Base-by-base conservation (phyloP, 495 filamentous ascomycete genomes). In the Corynascus novoguineensis region DNA sequence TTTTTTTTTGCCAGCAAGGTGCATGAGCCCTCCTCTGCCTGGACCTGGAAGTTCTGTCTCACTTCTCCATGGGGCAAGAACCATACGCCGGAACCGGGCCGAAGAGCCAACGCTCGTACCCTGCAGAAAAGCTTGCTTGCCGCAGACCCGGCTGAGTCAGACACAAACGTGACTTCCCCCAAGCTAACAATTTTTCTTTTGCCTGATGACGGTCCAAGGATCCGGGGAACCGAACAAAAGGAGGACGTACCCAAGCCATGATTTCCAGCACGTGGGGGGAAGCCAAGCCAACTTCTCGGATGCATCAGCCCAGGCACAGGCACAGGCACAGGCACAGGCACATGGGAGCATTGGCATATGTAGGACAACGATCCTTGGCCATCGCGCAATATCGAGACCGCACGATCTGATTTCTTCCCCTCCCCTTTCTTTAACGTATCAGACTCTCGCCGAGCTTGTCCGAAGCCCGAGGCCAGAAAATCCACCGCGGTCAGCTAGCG, bases 391-490 rank as follows among this genome's bases (percentile, higher is more conserved):
- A 15, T 19, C 1, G 3, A n/a, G 19, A 32, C 17, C 28, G 21
- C 3, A 2, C 1, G 15, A 49, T 59, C 48, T 61, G 28, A 57
- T 46, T 17, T 53, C 27, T 53, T 41, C 37, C 14, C n/a, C 25
- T 60, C n/a, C n/a, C n/a, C n/a, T n/a, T n/a, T n/a, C n/a, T n/a
- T n/a, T n/a, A n/a, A n/a, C n/a, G n/a, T n/a, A n/a, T n/a, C 46
- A 22, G 45, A 2, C 48, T 7, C 51, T 19, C 41, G n/a, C 53
- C 53, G 47, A 49, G 41, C 51, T 42, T 10, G 47, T 9, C 53
- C 53, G 54, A 61, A 60, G 49, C 53, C 41, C 42, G 53, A 53
- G 54, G 25, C 24, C 21, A 55, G 9, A 32, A 59, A 22, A 40
- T 41, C 29, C 21, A 22, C 15, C 17, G n/a, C 19, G 35, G 25